Conservation (phyloP, 1,284 basidiomycete genomes). For the Puccinia polysora region DNA sequence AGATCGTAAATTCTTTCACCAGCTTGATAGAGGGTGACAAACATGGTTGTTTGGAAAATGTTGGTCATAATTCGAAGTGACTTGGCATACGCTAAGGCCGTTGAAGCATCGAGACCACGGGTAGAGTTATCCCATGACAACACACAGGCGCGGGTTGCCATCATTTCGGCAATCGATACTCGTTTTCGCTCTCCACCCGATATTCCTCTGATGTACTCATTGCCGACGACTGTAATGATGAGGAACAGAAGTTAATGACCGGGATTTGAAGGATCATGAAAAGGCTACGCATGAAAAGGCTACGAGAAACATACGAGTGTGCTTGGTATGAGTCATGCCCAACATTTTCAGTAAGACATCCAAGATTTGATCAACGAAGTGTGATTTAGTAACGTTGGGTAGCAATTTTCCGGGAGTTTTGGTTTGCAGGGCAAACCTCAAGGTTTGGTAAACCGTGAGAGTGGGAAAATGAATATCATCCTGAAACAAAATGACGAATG, state of each 20-base stretch:
- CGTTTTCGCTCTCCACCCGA: slow-evolving; percentile 61
- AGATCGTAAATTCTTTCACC: no score
- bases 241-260: background rate
- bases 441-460: slow-evolving; percentile 60
- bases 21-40: no score
- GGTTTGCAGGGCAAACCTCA: slow-evolving; percentile 58
- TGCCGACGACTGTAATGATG: slow-evolving; percentile 55
- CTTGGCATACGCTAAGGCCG: slow-evolving; percentile 61
- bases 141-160: no score
- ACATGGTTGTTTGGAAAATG: no score
- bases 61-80: no score
- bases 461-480: slow-evolving; percentile 65
- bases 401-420: slow-evolving; percentile 60
- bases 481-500: slow-evolving; percentile 47
- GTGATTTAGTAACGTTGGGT: slow-evolving; percentile 55
- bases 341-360: slow-evolving; percentile 61
- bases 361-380: slow-evolving; percentile 59
- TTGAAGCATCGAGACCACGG: slow-evolving; percentile 67
- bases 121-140: no score
- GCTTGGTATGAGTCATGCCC: slow-evolving; percentile 16
- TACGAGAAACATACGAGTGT: background rate
- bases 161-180: no score
- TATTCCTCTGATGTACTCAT: slow-evolving; percentile 61
- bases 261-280: background rate
- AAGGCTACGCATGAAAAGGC: background rate